A percentile compares a stretch with the other conserved stretches of the same genome.
phyloP scores from a whole-genome alignment of 805 yeast genomes.

The Starmerella floricola region DNA sequence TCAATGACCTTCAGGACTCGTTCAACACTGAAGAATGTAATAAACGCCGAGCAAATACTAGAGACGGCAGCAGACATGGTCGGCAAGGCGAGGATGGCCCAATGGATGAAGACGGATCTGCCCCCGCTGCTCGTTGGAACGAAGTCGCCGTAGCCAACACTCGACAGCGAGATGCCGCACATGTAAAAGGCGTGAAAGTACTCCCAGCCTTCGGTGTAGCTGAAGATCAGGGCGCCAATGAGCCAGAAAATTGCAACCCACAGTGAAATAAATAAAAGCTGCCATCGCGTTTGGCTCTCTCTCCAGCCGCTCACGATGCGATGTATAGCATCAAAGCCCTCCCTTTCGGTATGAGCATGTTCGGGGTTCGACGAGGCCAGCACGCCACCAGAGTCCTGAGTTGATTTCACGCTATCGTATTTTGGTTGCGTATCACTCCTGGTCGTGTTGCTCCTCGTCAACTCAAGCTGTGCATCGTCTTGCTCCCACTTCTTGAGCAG shows the following conservation, averaged over 20 bases:
- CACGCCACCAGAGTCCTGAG: no score
- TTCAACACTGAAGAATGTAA: not conserved
- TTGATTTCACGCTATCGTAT: no score
- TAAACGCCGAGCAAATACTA: conserved; percentile 9
- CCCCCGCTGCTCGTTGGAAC: conserved; percentile 56
- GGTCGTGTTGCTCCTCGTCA: no score
- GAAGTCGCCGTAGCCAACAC: conserved; percentile 78
- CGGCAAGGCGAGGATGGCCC: conserved; percentile 79
- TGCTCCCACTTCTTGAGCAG: not conserved
- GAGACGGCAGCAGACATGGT: conserved; percentile 47
- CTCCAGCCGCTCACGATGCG: conserved; percentile 31
- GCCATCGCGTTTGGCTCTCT: conserved; percentile 2
- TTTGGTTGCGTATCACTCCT: no score
- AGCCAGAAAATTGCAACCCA: conserved; percentile 51
- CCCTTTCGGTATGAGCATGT: conserved; percentile 28
- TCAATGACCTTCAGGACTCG: not conserved
- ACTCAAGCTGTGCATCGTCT: no score
- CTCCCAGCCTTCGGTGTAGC: conserved; percentile 44
- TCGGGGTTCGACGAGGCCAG: no score
- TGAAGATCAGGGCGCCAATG: conserved; percentile 57
- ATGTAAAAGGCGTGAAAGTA: conserved; percentile 66
- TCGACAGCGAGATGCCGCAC: conserved; percentile 58
- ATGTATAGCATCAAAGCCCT: conserved; percentile 47
- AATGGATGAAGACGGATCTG: conserved; percentile 56
- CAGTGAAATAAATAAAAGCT: conserved; percentile 33